phyloP scores from a whole-genome alignment of 2,329 filamentous ascomycete genomes.

The Neoscytalidium dimidiatum region DNA sequence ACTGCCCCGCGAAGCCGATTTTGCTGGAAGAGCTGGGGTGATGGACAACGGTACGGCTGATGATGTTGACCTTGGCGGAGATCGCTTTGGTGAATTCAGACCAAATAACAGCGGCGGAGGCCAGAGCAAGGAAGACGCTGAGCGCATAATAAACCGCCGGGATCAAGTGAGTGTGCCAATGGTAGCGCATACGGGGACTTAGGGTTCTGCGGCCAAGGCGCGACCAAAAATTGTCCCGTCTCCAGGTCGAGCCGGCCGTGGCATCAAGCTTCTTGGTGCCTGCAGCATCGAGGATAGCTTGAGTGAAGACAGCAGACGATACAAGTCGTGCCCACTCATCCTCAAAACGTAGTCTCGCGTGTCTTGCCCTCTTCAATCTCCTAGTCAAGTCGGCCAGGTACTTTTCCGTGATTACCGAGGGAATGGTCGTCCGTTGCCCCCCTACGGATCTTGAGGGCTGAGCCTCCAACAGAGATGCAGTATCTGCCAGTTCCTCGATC shows the following conservation, averaged over 20 bases:
- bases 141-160: conserved; percentile 67
- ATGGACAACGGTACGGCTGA: conserved; percentile 70
- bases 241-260: conserved; percentile 30
- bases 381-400: conserved; percentile 90
- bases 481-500: conserved; percentile 91
- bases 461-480: conserved; percentile 67
- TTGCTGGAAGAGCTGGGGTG: conserved; percentile 71
- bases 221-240: conserved; percentile 29
- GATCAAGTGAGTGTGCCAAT: conserved; percentile 72
- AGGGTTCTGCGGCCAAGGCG: conserved; percentile 51
- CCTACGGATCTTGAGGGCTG: conserved; percentile 35
- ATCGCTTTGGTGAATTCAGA: conserved; percentile 89
- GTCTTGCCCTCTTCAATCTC: conserved; percentile 76
- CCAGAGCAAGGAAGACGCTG: conserved; percentile 69
- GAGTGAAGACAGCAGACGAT: conserved; percentile 70
- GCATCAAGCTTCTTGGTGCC: conserved; percentile 75
- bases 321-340: conserved; percentile 85
- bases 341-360: conserved; percentile 79
- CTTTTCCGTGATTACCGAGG: conserved; percentile 85
- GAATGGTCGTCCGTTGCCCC: conserved; percentile 50
- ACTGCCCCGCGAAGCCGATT: conserved; percentile 83
- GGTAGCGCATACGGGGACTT: conserved; percentile 79
- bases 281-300: conserved; percentile 80
- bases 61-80: conserved; percentile 72
- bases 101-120: conserved; percentile 85